phyloP scores from a whole-genome alignment of 2,329 filamentous ascomycete species.

The Teratosphaeriaceae sp. region DNA sequence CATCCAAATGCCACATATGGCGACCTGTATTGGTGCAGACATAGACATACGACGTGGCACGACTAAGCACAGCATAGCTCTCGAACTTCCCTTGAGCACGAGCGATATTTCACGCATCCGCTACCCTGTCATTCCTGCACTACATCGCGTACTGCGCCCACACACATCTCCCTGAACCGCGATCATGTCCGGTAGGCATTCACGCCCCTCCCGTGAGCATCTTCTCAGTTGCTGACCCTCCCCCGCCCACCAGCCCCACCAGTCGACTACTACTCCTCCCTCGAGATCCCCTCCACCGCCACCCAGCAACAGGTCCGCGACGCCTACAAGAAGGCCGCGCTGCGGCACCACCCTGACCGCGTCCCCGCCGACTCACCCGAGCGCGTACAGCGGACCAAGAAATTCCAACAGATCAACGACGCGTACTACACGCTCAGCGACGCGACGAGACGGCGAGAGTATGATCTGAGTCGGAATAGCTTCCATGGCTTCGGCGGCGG shows the following conservation, averaged over 20 bases:
- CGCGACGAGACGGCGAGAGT: conserved; percentile 66
- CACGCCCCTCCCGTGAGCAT: no score
- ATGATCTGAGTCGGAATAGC: conserved; percentile 62
- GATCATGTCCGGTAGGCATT: no score
- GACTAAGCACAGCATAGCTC: no score
- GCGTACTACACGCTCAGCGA: conserved; percentile 91
- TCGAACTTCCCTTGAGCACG: no score
- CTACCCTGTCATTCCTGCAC: no score
- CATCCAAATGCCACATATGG: no score
- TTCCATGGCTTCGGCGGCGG: conserved; percentile 46
- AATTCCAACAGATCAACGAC: conserved; percentile 88
- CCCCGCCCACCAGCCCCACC: conserved; percentile 14
- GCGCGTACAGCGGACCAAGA: conserved; percentile 70
- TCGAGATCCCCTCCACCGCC: conserved; percentile 52
- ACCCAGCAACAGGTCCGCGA: conserved; percentile 78
- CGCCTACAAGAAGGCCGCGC: conserved; percentile 83
- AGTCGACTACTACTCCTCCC: conserved; percentile 25
- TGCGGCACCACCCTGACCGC: conserved; percentile 91
- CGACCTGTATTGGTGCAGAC: no score
- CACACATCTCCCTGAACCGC: no score
- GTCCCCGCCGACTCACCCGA: conserved; percentile 80
- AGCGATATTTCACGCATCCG: no score
- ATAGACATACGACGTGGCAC: no score
- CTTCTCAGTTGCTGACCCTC: no score
- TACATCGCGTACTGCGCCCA: no score